Conservation (phyloP, 768 basidiomycete species). For the Pleurotus tuoliensis region DNA sequence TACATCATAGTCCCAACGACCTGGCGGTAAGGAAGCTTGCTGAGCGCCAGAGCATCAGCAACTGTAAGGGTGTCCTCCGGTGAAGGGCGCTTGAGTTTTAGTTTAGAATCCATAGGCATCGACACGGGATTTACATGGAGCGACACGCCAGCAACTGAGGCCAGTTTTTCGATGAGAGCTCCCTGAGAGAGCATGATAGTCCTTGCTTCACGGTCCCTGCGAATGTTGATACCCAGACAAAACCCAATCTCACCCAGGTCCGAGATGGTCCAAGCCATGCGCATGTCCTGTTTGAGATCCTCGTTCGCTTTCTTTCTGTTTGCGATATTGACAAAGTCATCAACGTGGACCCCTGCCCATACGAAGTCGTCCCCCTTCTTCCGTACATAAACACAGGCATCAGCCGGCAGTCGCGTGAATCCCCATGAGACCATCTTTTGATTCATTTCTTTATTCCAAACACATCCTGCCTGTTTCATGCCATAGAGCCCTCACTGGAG, state of each 20-base stretch:
- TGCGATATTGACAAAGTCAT: slow-evolving; percentile 25
- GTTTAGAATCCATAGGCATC: slow-evolving; percentile 19
- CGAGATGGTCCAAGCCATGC: slow-evolving; percentile 24
- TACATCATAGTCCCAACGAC: slow-evolving; percentile 17
- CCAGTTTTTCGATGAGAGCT: slow-evolving; percentile 22
- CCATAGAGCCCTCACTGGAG: slow-evolving; percentile 28
- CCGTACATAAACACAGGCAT: slow-evolving; percentile 37
- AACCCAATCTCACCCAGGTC: slow-evolving; percentile 29
- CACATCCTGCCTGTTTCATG: slow-evolving; percentile 15
- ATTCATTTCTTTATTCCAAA: slow-evolving; percentile 31
- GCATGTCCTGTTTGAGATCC: slow-evolving; percentile 24
- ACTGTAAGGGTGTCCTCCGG: background rate
- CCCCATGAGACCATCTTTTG: slow-evolving; percentile 22
- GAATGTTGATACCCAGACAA: slow-evolving; percentile 33
- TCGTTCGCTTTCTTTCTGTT: slow-evolving; percentile 9
- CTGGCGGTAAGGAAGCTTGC: background rate
- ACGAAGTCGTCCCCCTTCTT: slow-evolving; percentile 12
- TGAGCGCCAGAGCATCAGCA: background rate
- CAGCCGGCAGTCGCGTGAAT: slow-evolving; percentile 23
- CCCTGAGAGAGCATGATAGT: slow-evolving; percentile 21
- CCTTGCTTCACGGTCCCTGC: slow-evolving; percentile 17
- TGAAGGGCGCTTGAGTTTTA: slow-evolving; percentile 10
- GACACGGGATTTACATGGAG: slow-evolving; percentile 16
- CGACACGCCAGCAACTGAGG: slow-evolving; percentile 12
- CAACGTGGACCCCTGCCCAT: slow-evolving; percentile 30